Conservation (phyloP, 2,329 filamentous ascomycete species). For the Aspergillus sp. region DNA sequence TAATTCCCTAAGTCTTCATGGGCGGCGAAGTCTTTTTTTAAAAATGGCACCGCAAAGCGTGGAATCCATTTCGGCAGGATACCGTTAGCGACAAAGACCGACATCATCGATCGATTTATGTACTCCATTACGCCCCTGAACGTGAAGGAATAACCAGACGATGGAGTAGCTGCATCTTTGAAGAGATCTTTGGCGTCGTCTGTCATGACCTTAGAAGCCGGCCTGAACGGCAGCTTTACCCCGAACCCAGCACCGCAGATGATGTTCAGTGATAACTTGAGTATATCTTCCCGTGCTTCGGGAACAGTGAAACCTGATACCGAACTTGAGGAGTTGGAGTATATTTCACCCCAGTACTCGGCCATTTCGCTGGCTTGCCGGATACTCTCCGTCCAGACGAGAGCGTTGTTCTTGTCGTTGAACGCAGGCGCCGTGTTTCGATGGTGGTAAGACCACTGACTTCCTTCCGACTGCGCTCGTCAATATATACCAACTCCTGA, state of each 20-base stretch:
- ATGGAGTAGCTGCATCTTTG: conserved; percentile 14
- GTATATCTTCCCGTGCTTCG: conserved; percentile 31
- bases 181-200: conserved; percentile 20
- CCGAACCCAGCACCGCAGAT: conserved; percentile 40
- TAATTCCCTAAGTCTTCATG: conserved; percentile 24
- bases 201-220: conserved; percentile 12
- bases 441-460: conserved; percentile 46
- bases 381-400: conserved; percentile 41
- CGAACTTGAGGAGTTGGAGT: not conserved
- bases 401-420: conserved; percentile 42
- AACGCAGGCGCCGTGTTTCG: conserved; percentile 44
- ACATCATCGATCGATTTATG: conserved; percentile 18
- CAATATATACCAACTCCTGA: not conserved
- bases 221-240: conserved; percentile 20
- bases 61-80: conserved; percentile 22
- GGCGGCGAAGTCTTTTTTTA: conserved; percentile 32
- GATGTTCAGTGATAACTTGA: conserved; percentile 38
- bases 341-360: conserved; percentile 16
- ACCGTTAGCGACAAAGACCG: conserved; percentile 16
- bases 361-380: conserved; percentile 34
- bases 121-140: conserved; percentile 27
- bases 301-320: conserved; percentile 6
- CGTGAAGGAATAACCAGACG: conserved; percentile 22
- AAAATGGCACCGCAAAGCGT: conserved; percentile 23
- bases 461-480: conserved; percentile 23